Evolutionary conservation across 1,284 basidiomycete species (phyloP).

Genomic region (Ganoderma boninense): DNA sequence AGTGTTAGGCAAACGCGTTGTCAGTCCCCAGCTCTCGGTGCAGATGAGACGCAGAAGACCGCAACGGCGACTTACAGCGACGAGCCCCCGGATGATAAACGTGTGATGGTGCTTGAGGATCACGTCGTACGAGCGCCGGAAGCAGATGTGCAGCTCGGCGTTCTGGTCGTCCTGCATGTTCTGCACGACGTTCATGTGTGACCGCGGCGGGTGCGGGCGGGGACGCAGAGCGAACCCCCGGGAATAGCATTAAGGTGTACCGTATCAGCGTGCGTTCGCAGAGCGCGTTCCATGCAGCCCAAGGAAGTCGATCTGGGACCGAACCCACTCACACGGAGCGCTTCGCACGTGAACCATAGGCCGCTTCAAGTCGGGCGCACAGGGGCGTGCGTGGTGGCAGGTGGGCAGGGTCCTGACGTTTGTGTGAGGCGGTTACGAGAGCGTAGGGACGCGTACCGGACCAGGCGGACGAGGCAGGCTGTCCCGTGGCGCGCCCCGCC

Average conservation of each 20-base stretch:
- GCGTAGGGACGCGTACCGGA: slow-evolving; percentile 62
- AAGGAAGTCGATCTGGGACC: slow-evolving; percentile 4
- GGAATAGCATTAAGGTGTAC: slow-evolving; percentile 14
- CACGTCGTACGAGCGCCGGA: slow-evolving; percentile 87
- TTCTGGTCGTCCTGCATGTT: slow-evolving; percentile 74
- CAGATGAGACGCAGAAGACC: not conserved
- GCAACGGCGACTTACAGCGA: slow-evolving; percentile 68
- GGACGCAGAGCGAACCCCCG: not conserved
- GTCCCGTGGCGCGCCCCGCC: slow-evolving; percentile 59
- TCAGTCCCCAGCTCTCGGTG: not conserved
- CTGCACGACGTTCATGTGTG: slow-evolving; percentile 16
- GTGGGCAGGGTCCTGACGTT: slow-evolving; percentile 25
- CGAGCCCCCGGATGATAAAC: slow-evolving; percentile 86
- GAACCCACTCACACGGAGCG: slow-evolving; percentile 59
- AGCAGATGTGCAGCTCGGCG: slow-evolving; percentile 84
- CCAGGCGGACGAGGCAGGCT: slow-evolving; percentile 80
- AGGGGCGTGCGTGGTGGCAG: slow-evolving; percentile 47
- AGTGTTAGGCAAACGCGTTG: not conserved
- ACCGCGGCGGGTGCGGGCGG: not conserved
- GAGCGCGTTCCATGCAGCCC: slow-evolving; percentile 21
- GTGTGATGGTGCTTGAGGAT: slow-evolving; percentile 87
- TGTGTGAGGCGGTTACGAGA: slow-evolving; percentile 39
- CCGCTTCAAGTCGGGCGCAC: slow-evolving; percentile 63
- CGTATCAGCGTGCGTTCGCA: slow-evolving; percentile 19
- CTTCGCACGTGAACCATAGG: slow-evolving; percentile 84